phyloP scores from a whole-genome alignment of 1,284 basidiomycete genomes.

The Tetrapyrgos nigripes region DNA sequence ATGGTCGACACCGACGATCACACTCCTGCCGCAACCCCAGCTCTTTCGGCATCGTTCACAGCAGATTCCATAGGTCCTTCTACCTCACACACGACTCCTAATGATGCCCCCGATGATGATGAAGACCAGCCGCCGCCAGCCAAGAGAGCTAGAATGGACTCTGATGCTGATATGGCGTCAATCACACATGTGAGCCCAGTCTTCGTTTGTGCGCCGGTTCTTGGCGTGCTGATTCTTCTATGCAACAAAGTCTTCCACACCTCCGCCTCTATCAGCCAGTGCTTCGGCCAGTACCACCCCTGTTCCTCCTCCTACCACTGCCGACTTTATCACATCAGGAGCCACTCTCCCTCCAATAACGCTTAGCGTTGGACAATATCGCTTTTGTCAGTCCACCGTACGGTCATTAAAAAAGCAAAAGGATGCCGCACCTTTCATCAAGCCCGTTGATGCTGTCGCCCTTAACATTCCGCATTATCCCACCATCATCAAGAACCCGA shows the following conservation, averaged over 20 bases:
- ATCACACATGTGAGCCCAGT: slow-evolving; percentile 65
- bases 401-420: slow-evolving; percentile 89
- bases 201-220: slow-evolving; percentile 51
- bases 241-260: slow-evolving; percentile 71
- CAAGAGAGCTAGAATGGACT: slow-evolving; percentile 54
- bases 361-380: slow-evolving; percentile 73
- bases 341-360: slow-evolving; percentile 43
- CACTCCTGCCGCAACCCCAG: slow-evolving; percentile 46
- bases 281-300: slow-evolving; percentile 43
- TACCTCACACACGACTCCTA: slow-evolving; percentile 50
- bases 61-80: slow-evolving; percentile 48
- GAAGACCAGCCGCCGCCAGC: slow-evolving; percentile 72
- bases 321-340: slow-evolving; percentile 29
- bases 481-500: slow-evolving; percentile 87
- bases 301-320: slow-evolving; percentile 39
- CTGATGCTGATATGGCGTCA: slow-evolving; percentile 60
- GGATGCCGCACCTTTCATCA: slow-evolving; percentile 83
- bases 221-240: slow-evolving; percentile 56
- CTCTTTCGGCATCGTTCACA: slow-evolving; percentile 43
- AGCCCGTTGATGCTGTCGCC: slow-evolving; percentile 91
- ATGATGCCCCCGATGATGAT: slow-evolving; percentile 45
- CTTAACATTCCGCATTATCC: slow-evolving; percentile 94
- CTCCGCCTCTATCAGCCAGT: slow-evolving; percentile 56
- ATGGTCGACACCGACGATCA: slow-evolving; percentile 54
- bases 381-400: slow-evolving; percentile 82